These are phyloP conservation scores for Xerocomellus intermedius DNA, from an alignment of 768 basidiomycete genomes.

Conservation along the genomic window DNA sequence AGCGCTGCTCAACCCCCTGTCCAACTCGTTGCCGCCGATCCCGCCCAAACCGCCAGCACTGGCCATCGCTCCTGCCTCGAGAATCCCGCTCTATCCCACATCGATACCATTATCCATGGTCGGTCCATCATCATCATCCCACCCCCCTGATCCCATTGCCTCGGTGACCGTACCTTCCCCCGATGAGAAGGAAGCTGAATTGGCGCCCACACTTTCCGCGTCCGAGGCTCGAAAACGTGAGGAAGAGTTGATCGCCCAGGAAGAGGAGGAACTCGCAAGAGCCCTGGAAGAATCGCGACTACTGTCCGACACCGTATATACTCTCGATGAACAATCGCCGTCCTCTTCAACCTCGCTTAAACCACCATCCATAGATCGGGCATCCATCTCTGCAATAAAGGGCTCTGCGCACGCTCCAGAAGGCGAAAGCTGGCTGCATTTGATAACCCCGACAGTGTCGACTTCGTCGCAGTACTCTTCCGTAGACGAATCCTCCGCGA, in stretches of 20 bases:
- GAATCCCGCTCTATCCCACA: slow-evolving; percentile 35
- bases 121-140: slow-evolving; percentile 10
- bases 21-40: slow-evolving; percentile 37
- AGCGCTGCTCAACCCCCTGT: slow-evolving; percentile 28
- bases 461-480: slow-evolving; percentile 16
- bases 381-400: slow-evolving; percentile 17
- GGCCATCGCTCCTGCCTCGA: slow-evolving; percentile 13
- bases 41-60: slow-evolving; percentile 39
- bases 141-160: slow-evolving; percentile 1
- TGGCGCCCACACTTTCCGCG: slow-evolving; percentile 46
- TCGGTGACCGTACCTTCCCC: slow-evolving; percentile 21
- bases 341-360: slow-evolving; percentile 8
- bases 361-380: slow-evolving; percentile 12
- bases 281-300: slow-evolving; percentile 59
- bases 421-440: slow-evolving; percentile 33
- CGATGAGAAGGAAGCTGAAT: slow-evolving; percentile 46
- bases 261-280: slow-evolving; percentile 65
- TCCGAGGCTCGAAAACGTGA: slow-evolving; percentile 38
- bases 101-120: slow-evolving; percentile 25
- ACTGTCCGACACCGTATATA: slow-evolving; percentile 10
- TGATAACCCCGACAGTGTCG: slow-evolving; percentile 30
- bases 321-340: slow-evolving; percentile 3
- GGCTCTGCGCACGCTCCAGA: slow-evolving; percentile 17
- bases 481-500: slow-evolving; percentile 17
- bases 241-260: slow-evolving; percentile 32